phyloP scores from a whole-genome alignment of 2,329 filamentous ascomycete genomes.

The Colletotrichum melonis region DNA sequence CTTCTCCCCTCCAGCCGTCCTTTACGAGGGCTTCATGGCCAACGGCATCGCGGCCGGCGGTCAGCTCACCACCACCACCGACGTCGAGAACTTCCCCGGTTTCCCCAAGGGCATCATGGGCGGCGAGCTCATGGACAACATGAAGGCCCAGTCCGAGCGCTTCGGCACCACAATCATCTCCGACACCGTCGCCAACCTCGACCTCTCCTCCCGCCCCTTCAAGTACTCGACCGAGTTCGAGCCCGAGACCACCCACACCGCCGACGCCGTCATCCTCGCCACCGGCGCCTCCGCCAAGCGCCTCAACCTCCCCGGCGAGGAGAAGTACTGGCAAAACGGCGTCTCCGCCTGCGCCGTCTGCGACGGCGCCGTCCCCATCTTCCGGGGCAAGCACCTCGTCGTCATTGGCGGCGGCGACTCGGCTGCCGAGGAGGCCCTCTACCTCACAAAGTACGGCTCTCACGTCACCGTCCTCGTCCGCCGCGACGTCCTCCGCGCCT shows the following conservation, averaged over 20 bases:
- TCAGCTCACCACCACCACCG: conserved; percentile 97
- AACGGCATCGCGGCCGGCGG: conserved; percentile 96
- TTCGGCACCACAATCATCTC: conserved; percentile 95
- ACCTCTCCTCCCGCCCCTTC: conserved; percentile 87
- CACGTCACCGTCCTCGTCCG: conserved; percentile 95
- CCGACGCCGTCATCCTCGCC: conserved; percentile 92
- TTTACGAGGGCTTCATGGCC: conserved; percentile 98
- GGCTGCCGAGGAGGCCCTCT: conserved; percentile 96
- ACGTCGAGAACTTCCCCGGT: conserved; percentile 97
- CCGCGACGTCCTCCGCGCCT: conserved; percentile 86
- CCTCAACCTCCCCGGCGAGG: conserved; percentile 86
- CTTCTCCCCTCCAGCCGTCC: conserved; percentile 68
- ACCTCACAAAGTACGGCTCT: conserved; percentile 96
- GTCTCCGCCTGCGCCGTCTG: conserved; percentile 97
- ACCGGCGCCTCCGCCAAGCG: conserved; percentile 93
- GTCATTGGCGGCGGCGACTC: conserved; percentile 98
- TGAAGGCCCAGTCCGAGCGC: conserved; percentile 89
- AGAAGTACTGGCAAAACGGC: conserved; percentile 97
- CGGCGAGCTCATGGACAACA: conserved; percentile 90
- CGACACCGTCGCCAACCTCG: conserved; percentile 91
- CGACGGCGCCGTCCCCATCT: conserved; percentile 96
- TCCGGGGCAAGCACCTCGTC: conserved; percentile 93
- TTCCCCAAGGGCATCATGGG: conserved; percentile 93
- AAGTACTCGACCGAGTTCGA: conserved; percentile 93
- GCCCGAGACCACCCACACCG: conserved; percentile 85